Evolutionary conservation across 2,329 filamentous ascomycete species (phyloP).

Genomic region (Monosporascus sp.): DNA sequence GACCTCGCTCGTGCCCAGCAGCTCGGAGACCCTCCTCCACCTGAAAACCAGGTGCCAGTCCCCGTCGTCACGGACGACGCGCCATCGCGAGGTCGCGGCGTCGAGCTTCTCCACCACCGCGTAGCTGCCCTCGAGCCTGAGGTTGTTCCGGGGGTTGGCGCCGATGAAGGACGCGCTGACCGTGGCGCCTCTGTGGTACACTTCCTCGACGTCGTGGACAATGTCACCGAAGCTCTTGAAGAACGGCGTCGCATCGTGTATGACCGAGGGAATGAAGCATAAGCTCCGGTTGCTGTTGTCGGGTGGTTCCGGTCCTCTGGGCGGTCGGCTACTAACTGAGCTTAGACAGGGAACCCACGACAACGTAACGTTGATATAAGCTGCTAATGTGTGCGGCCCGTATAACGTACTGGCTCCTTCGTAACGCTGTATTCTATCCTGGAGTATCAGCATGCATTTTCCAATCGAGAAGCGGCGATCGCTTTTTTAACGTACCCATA

Average conservation of each 20-base stretch:
- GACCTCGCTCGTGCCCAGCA: conserved; percentile 72
- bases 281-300: conserved; percentile 72
- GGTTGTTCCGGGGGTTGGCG: conserved; percentile 83
- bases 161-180: conserved; percentile 70
- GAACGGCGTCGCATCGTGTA: conserved; percentile 63
- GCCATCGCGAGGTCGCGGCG: conserved; percentile 45
- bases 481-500: conserved; percentile 46
- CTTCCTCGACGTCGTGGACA: conserved; percentile 43
- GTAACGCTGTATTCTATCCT: conserved; percentile 68
- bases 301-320: conserved; percentile 59
- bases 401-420: conserved; percentile 88
- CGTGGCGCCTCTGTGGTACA: conserved; percentile 52
- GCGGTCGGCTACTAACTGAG: conserved; percentile 32
- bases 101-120: conserved; percentile 66
- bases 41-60: conserved; percentile 81
- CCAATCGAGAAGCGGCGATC: conserved; percentile 4
- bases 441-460: conserved; percentile 28
- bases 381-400: conserved; percentile 77
- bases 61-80: conserved; percentile 62
- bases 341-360: conserved; percentile 64
- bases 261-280: conserved; percentile 73
- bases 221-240: conserved; percentile 68
- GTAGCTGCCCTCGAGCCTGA: conserved; percentile 72
- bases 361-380: conserved; percentile 77
- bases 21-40: conserved; percentile 68